Conservation (phyloP, 202 grass and related monocot genomes). For the Bolboschoenoplectus hybrid region DNA sequence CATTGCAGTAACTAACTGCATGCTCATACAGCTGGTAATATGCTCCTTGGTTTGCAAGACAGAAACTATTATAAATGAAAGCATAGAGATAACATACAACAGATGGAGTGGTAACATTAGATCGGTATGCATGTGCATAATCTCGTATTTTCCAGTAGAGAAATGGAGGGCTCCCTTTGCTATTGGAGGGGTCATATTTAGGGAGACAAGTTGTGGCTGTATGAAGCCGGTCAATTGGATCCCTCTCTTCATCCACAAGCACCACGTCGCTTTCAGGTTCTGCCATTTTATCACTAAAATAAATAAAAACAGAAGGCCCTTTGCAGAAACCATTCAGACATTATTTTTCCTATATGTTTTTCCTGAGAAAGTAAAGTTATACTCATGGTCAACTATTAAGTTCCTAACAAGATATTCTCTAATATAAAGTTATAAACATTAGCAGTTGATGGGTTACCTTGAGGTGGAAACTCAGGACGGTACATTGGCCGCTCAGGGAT, state of each 20-base stretch:
- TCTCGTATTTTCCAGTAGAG: conserved; percentile 96
- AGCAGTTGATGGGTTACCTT: conserved; percentile 42
- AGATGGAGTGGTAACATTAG: conserved; percentile 67
- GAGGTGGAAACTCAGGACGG: conserved; percentile 74
- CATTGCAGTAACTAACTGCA: background rate
- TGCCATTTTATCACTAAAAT: conserved; percentile 40
- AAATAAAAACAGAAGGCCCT: conserved; percentile 12
- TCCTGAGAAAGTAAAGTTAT: background rate
- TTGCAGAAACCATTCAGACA: background rate
- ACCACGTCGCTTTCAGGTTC: conserved; percentile 63
- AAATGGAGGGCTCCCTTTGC: conserved; percentile 47
- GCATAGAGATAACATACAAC: conserved; percentile 48
- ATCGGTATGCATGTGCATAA: conserved; percentile 79
- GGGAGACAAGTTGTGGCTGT: conserved; percentile 53
- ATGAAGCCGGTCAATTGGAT: conserved; percentile 64
- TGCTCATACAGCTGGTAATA: background rate
- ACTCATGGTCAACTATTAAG: background rate
- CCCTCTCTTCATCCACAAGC: conserved; percentile 60
- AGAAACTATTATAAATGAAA: background rate
- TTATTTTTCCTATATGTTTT: background rate
- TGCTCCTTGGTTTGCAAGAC: background rate
- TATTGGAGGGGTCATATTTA: conserved; percentile 45
- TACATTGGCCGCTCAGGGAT: conserved; percentile 94
- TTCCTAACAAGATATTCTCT: background rate
- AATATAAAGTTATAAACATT: background rate